Evolutionary conservation across 2,329 filamentous ascomycete species (phyloP), one percentile per base, ranked within the genome.

Genomic region (Cordyceps farinosa): DNA sequence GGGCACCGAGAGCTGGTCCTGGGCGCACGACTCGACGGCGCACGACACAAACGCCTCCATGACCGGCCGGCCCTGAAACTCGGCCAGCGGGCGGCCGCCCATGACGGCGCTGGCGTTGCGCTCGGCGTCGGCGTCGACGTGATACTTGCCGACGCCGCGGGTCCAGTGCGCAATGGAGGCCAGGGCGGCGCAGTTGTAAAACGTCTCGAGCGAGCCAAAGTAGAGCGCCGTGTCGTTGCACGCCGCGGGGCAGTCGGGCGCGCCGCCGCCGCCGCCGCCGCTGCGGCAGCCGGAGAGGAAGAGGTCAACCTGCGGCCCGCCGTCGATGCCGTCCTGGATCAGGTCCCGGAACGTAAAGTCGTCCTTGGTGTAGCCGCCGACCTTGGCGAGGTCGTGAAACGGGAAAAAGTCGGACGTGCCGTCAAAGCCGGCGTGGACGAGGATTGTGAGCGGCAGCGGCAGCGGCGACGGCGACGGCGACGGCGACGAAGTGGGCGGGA

Each of bases 151-250:
- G 1, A 64, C 65, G n/a, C 74, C 71, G 22, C 67, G 67, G 5
- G 70, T 72, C 73, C 74, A 75, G 67, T 76, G 71, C 15, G 71
- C 67, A 10, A 76, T 70, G 4, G 74, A 72, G 4, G 75, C 70
- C 29, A 77, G 65, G 3, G 75, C 73, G 29, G 73, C 74, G 52
- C 75, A 77, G 66, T 77, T 77, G 69, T 77, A 76, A 53, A 77
- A 76, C 1, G 74, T 75, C 64, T 77, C 75, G 6, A 76, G 65
- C 1, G 73, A 75, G 58, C 69, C 70, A 61, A 76, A 77, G 64
- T 76, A 70, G 44, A 67, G 64, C 15, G 66, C 48, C 0, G 71
- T 66, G 51, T 69, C 67, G 55, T 70, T 69, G 69, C 75, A 77
- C 30, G 74, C 75, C 17, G 65, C 64, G 1, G 73, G 69, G 55